phyloP scores from a whole-genome alignment of 768 basidiomycete genomes.

The Phlegmacium glaucopus region DNA sequence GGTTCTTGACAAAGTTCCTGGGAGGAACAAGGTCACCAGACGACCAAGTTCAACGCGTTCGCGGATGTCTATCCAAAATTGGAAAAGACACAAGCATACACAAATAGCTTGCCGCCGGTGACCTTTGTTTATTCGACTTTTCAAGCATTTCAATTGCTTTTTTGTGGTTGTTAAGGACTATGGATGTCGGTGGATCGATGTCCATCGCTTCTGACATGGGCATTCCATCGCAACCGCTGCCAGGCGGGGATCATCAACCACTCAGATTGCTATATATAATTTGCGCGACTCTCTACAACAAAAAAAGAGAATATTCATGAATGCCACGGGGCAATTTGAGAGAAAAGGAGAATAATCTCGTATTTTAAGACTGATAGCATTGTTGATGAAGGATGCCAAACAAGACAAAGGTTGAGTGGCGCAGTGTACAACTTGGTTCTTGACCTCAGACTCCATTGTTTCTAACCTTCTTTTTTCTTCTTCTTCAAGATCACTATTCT shows the following conservation, averaged over 20 bases:
- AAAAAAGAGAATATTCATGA: background rate
- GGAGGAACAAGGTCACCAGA: constrained; percentile 1
- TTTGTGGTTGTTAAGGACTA: no score
- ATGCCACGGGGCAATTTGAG: background rate
- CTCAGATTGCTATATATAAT: background rate
- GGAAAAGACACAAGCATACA: constrained; percentile 3
- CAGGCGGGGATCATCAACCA: background rate
- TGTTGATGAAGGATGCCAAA: constrained; percentile 14
- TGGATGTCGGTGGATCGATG: background rate
- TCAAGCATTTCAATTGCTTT: no score
- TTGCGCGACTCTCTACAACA: background rate
- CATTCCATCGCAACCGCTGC: constrained; percentile 1
- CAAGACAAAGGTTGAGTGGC: constrained; percentile 17
- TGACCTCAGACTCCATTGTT: constrained; percentile 10
- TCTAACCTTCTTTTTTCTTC: constrained; percentile 28
- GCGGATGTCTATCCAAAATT: constrained; percentile 14
- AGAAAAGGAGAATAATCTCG: background rate
- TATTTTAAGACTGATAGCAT: background rate
- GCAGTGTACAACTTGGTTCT: constrained; percentile 9
- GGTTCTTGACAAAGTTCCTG: constrained; percentile 4
- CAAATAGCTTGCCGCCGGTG: no score
- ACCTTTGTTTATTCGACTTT: no score
- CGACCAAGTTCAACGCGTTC: constrained; percentile 11
- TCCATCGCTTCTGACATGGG: background rate
- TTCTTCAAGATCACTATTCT: constrained; percentile 32